Evolutionary conservation across 1,284 basidiomycete species (phyloP).

Genomic region (Apiotrichum brassicae): DNA sequence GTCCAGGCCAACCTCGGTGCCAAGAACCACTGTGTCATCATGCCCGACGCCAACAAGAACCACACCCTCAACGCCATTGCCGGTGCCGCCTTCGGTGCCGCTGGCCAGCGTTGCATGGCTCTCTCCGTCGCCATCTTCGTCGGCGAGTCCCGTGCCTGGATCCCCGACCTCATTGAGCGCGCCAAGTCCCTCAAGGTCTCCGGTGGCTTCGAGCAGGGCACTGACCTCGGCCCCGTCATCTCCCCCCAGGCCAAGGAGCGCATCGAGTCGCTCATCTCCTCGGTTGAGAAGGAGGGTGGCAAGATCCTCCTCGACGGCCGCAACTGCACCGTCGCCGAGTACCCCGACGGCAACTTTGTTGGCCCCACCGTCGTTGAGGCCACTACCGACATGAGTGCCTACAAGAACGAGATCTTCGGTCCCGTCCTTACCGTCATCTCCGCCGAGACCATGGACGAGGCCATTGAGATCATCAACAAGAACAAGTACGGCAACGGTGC

Average conservation of each 20-base stretch:
- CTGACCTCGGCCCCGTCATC: slow-evolving; percentile 90
- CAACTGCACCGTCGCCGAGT: slow-evolving; percentile 60
- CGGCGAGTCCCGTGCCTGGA: slow-evolving; percentile 72
- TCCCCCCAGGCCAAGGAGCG: slow-evolving; percentile 78
- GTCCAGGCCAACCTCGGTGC: slow-evolving; percentile 90
- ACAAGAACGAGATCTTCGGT: slow-evolving; percentile 95
- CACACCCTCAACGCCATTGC: slow-evolving; percentile 86
- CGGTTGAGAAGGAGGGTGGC: slow-evolving; percentile 78
- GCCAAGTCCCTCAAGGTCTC: slow-evolving; percentile 75
- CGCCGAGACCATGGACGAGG: slow-evolving; percentile 84
- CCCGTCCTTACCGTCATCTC: slow-evolving; percentile 77
- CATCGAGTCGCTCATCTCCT: slow-evolving; percentile 69
- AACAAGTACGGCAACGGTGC: slow-evolving; percentile 87
- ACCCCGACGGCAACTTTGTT: slow-evolving; percentile 89
- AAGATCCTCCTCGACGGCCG: slow-evolving; percentile 84
- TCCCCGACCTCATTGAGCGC: slow-evolving; percentile 79
- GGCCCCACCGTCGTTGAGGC: slow-evolving; percentile 88
- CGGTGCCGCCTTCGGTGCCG: slow-evolving; percentile 94
- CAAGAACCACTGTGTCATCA: slow-evolving; percentile 91
- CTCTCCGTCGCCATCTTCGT: slow-evolving; percentile 78
- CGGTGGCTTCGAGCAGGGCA: slow-evolving; percentile 80
- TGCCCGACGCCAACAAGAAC: slow-evolving; percentile 97
- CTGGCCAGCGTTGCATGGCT: slow-evolving; percentile 95
- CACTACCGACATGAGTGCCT: slow-evolving; percentile 74
- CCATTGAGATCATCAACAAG: slow-evolving; percentile 78